Percentiles rank a stretch among this genome's conserved stretches.
These are phyloP conservation scores for Umbelopsis ramanniana DNA, from an alignment of 192 early-diverging fungal species.

Conservation along the genomic window DNA sequence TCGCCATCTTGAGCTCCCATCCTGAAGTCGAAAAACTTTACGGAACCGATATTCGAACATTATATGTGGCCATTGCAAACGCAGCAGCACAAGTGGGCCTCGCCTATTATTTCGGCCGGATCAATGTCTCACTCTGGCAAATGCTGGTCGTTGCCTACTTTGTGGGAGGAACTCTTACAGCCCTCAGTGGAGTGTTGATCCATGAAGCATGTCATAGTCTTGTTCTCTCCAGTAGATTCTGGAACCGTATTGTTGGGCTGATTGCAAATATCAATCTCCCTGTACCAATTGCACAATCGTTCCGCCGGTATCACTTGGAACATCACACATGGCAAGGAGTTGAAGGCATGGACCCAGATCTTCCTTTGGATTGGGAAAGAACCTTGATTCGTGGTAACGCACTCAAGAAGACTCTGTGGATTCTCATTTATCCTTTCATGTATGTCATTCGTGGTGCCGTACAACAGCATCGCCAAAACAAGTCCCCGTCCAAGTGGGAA, in stretches of 20 bases:
- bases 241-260: conserved; percentile 84
- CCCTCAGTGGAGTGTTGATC: conserved; percentile 82
- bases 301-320: conserved; percentile 90
- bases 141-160: conserved; percentile 72
- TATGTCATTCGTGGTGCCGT: conserved; percentile 79
- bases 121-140: conserved; percentile 67
- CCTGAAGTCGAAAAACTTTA: conserved; percentile 89
- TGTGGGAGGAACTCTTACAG: conserved; percentile 84
- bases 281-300: conserved; percentile 78
- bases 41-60: conserved; percentile 80
- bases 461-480: conserved; percentile 53
- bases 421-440: conserved; percentile 86
- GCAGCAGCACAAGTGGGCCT: conserved; percentile 73
- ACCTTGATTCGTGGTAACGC: conserved; percentile 72
- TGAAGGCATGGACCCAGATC: conserved; percentile 89
- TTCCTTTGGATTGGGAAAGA: conserved; percentile 89
- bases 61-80: conserved; percentile 69
- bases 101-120: conserved; percentile 78
- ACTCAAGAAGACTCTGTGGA: conserved; percentile 74
- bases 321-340: conserved; percentile 98
- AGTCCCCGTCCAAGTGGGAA: conserved; percentile 77
- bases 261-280: conserved; percentile 88
- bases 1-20: conserved; percentile 83
- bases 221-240: conserved; percentile 68
- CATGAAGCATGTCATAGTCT: conserved; percentile 94